Evolutionary conservation across 164 flowering plant species (phyloP).

Genomic region (Platanus orientalis): DNA sequence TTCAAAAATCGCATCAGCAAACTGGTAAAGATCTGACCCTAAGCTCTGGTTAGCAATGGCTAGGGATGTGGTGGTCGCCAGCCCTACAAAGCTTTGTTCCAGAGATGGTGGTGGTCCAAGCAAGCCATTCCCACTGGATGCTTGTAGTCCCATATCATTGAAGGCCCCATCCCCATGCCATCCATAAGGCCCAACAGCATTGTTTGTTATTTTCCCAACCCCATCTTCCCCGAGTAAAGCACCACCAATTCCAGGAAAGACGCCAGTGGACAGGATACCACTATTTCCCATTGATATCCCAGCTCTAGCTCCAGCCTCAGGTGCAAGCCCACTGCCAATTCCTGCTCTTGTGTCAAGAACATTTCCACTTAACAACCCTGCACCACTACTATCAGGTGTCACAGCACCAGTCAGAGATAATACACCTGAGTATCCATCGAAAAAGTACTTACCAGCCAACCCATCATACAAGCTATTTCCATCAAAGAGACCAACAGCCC

Average conservation of each 20-base stretch:
- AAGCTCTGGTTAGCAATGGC: constrained; percentile 16
- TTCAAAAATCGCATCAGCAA: constrained; percentile 38
- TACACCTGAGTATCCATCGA: constrained; percentile 16
- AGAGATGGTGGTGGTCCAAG: constrained; percentile 18
- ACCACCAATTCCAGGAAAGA: constrained; percentile 20
- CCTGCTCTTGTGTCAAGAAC: constrained; percentile 8
- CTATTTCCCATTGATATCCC: constrained; percentile 7
- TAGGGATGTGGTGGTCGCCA: constrained; percentile 11
- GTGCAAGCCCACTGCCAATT: constrained; percentile 1
- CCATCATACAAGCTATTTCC: constrained; percentile 16
- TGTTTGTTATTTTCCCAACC: constrained; percentile 8
- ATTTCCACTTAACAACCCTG: constrained; percentile 12
- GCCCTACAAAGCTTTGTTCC: constrained; percentile 22
- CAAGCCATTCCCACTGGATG: constrained; percentile 9
- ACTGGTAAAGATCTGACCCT: constrained; percentile 33
- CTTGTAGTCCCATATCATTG: constrained; percentile 10
- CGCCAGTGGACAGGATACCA: constrained; percentile 4
- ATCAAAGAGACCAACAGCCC: constrained; percentile 7
- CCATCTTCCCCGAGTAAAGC: constrained; percentile 4
- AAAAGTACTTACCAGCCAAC: constrained; percentile 8
- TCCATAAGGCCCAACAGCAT: constrained; percentile 11
- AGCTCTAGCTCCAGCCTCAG: constrained; percentile 13
- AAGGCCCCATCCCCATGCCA: constrained; percentile 24
- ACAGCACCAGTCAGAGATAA: constrained; percentile 8
- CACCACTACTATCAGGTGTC: constrained; percentile 11